A percentile compares a stretch with the other conserved stretches of the same genome.
These are phyloP conservation scores for Saccharomycopsis sp. DNA, from an alignment of 805 yeast species.

Conservation along the genomic window DNA sequence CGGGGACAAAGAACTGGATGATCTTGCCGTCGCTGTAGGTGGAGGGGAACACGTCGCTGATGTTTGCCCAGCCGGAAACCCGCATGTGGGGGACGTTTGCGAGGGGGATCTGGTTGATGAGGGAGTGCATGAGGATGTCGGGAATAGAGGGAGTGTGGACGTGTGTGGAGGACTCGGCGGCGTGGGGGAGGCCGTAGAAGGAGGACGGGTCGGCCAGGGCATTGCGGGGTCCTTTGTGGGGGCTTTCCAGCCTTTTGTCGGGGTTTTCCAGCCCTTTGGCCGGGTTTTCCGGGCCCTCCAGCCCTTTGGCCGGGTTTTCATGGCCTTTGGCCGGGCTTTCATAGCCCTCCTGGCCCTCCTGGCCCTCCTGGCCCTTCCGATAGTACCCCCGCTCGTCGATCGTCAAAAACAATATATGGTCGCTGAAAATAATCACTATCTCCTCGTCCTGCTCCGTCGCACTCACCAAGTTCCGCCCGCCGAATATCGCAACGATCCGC, in stretches of 20 bases:
- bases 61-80: conserved; percentile 62
- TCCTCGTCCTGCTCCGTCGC: conserved; percentile 34
- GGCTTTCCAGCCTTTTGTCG: too few relatives aligned
- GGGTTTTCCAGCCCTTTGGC: not conserved
- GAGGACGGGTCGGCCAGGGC: too few relatives aligned
- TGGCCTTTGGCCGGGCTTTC: conserved; percentile 21
- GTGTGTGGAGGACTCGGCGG: conserved; percentile 21
- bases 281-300: not conserved
- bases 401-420: conserved; percentile 59
- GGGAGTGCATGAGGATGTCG: conserved; percentile 83
- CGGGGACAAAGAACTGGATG: conserved; percentile 21
- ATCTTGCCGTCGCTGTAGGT: conserved; percentile 29
- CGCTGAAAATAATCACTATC: conserved; percentile 74
- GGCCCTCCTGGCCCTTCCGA: too few relatives aligned
- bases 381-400: conserved; percentile 41
- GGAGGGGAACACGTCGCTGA: conserved; percentile 48
- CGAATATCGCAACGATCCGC: conserved; percentile 73
- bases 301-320: conserved; percentile 13
- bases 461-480: conserved; percentile 33
- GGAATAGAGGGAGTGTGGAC: conserved; percentile 53
- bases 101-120: conserved; percentile 78
- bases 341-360: too few relatives aligned
- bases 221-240: too few relatives aligned
- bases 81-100: conserved; percentile 57
- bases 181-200: conserved; percentile 4